Base-by-base conservation (phyloP, 1,139 yeast genomes). In the Kodamaea suecica region DNA sequence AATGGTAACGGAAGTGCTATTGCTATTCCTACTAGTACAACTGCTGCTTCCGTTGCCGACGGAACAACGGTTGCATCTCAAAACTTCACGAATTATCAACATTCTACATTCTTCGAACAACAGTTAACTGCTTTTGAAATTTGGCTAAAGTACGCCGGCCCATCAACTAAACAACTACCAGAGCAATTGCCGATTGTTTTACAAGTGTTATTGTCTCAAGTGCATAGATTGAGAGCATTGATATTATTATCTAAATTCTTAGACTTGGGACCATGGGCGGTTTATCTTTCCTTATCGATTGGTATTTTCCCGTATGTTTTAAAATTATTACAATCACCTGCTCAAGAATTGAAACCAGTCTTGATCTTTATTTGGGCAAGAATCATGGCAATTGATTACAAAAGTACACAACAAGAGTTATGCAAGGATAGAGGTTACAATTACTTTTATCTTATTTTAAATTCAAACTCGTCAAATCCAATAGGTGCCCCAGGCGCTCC, bases 261-360 rank as follows among this genome's bases (percentile, higher is more conserved):
- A 28, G 98, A 92, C 57, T 64, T 92, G 29, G 99, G 99, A 0
- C 97, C 98, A 0, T 87, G 96, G 94, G 97, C 98, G 0, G 98
- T 92, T 0, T 87, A 88, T 49, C 66, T 90, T 28, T 95, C 97
- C 0, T 66, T 92, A 25, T 85, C 96, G 3, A 90, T 92, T 49
- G 97, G 98, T 17, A 92, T 92, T 24, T 92, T 92, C 60, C 97
- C 98, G 0, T 94, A 94, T 54, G 96, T 94, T 17, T 67, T 92
- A 40, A 87, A 90, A 50, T 68, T 94, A 23, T 63, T 92, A 24
- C 98, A 92, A 55, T 84, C 95, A 41, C 97, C 98, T 0, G 96
- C 97, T 0, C 95, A 87, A 26, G 98, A 94, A 51, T 67, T 94
- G 41, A 88, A 88, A 51, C 97, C 98, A 0, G 96, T 92, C 3